phyloP scores from a whole-genome alignment of 345 rosid species.

The Salix viminalis region DNA sequence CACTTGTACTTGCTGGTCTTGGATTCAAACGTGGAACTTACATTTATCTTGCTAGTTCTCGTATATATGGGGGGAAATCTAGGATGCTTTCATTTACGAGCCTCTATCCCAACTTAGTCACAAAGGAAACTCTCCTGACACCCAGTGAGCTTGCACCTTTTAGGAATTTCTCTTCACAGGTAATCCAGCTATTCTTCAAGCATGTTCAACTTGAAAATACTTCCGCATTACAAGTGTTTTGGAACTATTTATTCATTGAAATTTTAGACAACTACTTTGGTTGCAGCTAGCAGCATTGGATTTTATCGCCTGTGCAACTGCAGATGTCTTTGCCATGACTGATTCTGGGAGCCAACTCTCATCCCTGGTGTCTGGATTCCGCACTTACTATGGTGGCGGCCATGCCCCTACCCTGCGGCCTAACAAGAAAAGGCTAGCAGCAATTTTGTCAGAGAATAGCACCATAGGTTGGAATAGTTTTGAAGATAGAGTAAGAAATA shows the following conservation, averaged over 20 bases:
- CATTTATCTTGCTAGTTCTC: constrained; percentile 79
- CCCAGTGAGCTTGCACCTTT: constrained; percentile 73
- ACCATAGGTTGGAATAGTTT: constrained; percentile 57
- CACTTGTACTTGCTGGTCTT: constrained; percentile 76
- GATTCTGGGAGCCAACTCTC: constrained; percentile 95
- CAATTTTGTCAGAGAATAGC: constrained; percentile 57
- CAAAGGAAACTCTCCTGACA: constrained; percentile 84
- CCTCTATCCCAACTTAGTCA: constrained; percentile 76
- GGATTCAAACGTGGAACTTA: constrained; percentile 59
- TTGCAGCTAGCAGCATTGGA: constrained; percentile 85
- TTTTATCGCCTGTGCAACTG: constrained; percentile 80
- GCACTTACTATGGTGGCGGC: constrained; percentile 70
- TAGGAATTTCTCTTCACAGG: constrained; percentile 86
- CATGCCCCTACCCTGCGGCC: constrained; percentile 76
- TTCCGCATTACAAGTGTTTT: not conserved
- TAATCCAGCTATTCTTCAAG: constrained; percentile 7
- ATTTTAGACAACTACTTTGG: not conserved
- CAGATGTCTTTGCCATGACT: constrained; percentile 89
- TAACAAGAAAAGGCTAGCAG: constrained; percentile 84
- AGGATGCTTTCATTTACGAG: constrained; percentile 66
- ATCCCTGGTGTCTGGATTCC: constrained; percentile 79
- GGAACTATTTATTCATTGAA: not conserved
- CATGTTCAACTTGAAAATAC: not conserved
- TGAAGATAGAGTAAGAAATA: constrained; percentile 60
- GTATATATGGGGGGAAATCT: constrained; percentile 59